Base-by-base conservation (phyloP, 495 filamentous ascomycete genomes). In the Tuber microsphaerosporum region DNA sequence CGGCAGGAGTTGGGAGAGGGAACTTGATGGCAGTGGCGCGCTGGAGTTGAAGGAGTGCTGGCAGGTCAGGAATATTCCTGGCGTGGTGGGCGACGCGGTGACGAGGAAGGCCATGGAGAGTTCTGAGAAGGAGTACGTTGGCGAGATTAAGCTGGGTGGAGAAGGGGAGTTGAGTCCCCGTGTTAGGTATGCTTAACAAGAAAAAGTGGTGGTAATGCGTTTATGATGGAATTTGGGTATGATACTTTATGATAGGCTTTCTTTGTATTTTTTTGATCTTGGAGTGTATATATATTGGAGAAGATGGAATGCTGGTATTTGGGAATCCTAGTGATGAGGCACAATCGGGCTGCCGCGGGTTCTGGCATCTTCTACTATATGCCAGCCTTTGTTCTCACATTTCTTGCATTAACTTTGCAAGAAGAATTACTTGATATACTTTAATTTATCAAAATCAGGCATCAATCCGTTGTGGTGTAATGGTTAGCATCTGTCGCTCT, bases 401-500 rank as follows among this genome's bases (percentile, higher is more conserved):
- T 22, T n/a, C 48, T 4, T 12, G 2, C 22, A 65, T 65, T 65
- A 2, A 12, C n/a, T 34, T 34, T 16, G n/a, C 26, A 31, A 61
- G 7, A 8, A 26, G 12, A 31, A 26, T 26, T 31, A 12, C 14
- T 3, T 14, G 56, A 65, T 65, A 19, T 65, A 65, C 19, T 7
- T 65, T 34, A 10, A 31, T 26, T 26, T 17, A 10, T 10, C 1
- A 31, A 14, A 26, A 14, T 0, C n/a, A 75, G 51, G 39, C 26
- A 65, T 31, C 14, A 34, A 77, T 75, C 73, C 73, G 73, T 75
- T 75, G 73, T 75, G 73, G 73, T 75, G 73, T 75, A 75, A 75
- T 75, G 73, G 73, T 75, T 72, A 75, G 73, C 73, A 75, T 75
- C 73, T 71, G 73, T 75, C 73, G 73, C 73, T 75, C 73, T 75